Conservation (phyloP, 139 green algal genomes). For the Astrephomene gubernaculifera region DNA sequence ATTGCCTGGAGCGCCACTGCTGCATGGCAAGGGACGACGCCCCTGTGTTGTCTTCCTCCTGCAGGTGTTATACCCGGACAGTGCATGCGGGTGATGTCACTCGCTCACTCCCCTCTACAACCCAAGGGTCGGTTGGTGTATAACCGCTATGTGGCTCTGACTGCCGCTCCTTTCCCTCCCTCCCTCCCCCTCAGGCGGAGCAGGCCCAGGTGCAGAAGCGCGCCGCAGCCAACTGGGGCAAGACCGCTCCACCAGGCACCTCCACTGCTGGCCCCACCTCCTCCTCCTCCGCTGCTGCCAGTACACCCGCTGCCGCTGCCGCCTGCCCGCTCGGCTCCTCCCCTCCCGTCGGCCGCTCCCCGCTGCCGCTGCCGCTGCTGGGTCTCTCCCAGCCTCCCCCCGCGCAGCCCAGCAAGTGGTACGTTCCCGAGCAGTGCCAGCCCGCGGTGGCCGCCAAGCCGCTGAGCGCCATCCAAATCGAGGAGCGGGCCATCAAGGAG, state of each 20-base stretch:
- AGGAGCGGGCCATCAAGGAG: slow-evolving; percentile 46
- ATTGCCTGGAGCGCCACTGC: too few species aligned
- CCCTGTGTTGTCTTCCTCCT: too few species aligned
- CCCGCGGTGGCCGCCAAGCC: neutral
- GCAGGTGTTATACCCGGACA: too few species aligned
- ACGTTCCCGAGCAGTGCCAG: slow-evolving; percentile 31
- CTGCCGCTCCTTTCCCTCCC: neutral
- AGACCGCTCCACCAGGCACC: neutral
- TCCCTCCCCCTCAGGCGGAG: slow-evolving; percentile 8
- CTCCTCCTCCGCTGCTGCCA: neutral
- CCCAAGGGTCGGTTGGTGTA: too few species aligned
- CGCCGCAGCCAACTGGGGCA: neutral
- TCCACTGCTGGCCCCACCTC: neutral
- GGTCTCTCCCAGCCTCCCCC: neutral
- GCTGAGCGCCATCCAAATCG: slow-evolving; percentile 42
- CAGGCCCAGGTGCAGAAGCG: slow-evolving; percentile 26
- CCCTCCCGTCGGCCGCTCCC: neutral
- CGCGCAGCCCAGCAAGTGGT: slow-evolving; percentile 44
- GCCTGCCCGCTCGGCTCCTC: neutral
- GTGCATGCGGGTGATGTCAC: too few species aligned
- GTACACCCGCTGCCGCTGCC: neutral
- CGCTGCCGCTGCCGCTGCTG: too few species aligned
- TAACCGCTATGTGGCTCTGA: too few species aligned
- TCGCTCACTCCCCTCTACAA: too few species aligned
- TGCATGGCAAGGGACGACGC: too few species aligned